Evolutionary conservation across 371 early-diverging fungal genomes (phyloP).

Genomic region (Haplosporangium sp.): DNA sequence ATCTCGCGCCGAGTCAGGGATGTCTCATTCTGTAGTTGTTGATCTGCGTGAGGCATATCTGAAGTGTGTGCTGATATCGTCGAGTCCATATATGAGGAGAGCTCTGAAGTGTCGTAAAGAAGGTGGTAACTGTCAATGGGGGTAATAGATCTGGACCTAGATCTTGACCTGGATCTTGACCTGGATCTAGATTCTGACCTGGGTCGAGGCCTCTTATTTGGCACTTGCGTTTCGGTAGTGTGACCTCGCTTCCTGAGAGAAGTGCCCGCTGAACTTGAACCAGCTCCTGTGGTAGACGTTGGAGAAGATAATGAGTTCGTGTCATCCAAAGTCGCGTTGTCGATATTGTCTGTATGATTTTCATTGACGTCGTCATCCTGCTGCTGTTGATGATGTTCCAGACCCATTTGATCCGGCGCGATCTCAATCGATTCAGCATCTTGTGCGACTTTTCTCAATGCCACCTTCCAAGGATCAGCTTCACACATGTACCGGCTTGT

Average conservation of each 20-base stretch:
- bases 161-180: slow-evolving; percentile 18
- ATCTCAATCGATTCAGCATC: no score
- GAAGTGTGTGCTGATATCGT: neutral
- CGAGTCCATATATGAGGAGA: neutral
- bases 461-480: no score
- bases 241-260: neutral
- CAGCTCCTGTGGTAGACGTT: no score
- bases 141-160: slow-evolving; percentile 30
- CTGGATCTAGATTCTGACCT: slow-evolving; percentile 6
- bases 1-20: slow-evolving; percentile 38
- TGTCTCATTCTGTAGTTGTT: neutral
- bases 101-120: slow-evolving; percentile 12
- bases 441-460: no score
- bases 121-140: slow-evolving; percentile 50
- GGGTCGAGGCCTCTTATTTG: neutral
- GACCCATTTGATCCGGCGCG: no score
- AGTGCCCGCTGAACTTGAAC: no score
- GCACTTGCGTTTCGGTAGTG: neutral
- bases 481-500: no score
- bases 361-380: no score
- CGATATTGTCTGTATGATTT: no score
- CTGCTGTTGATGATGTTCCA: no score
- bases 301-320: no score
- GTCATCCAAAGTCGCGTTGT: no score
- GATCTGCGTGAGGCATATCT: neutral